Conservation (phyloP, 352 stramenopile genomes). For the Pythium guiyangense region DNA sequence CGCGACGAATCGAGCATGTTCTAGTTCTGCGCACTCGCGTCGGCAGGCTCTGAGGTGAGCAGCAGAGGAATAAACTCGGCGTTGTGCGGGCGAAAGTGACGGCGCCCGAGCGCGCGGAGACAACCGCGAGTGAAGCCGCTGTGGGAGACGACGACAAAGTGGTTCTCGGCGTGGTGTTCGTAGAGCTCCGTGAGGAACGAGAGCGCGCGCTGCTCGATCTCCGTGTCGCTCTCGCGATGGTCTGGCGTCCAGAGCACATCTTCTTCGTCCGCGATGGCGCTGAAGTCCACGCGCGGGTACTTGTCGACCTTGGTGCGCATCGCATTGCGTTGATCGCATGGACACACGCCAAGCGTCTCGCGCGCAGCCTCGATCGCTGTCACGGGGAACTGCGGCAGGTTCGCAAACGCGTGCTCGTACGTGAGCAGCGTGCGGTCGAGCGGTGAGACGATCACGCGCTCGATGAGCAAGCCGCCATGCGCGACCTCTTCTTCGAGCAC, state of each 20-base stretch:
- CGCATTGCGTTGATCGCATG: conserved; percentile 51
- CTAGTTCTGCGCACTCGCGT: not conserved
- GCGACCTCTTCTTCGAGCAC: conserved; percentile 8
- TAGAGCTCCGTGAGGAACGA: conserved; percentile 51
- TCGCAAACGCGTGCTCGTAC: conserved; percentile 35
- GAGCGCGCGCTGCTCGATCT: conserved; percentile 48
- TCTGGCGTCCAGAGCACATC: conserved; percentile 52
- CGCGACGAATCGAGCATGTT: not conserved
- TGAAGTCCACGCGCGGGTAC: conserved; percentile 55
- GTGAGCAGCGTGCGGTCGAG: conserved; percentile 65
- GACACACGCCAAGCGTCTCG: conserved; percentile 64
- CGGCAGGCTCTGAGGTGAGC: conserved; percentile 19
- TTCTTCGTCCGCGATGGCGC: conserved; percentile 30
- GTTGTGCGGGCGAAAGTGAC: conserved; percentile 62
- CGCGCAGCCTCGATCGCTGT: conserved; percentile 46
- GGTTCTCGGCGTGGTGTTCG: conserved; percentile 24
- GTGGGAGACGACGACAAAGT: conserved; percentile 57
- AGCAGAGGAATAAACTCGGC: conserved; percentile 64
- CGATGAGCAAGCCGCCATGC: conserved; percentile 13
- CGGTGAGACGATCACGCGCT: conserved; percentile 62
- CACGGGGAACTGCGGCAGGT: conserved; percentile 29
- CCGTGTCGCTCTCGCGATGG: conserved; percentile 53
- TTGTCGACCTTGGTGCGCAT: conserved; percentile 28
- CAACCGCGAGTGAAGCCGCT: conserved; percentile 63
- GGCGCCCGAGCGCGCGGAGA: conserved; percentile 49